A percentile compares a stretch with the other conserved stretches of the same genome.
Evolutionary conservation across 176 grass and related monocot genomes (phyloP).

Genomic region (Paspalum vaginatum): DNA sequence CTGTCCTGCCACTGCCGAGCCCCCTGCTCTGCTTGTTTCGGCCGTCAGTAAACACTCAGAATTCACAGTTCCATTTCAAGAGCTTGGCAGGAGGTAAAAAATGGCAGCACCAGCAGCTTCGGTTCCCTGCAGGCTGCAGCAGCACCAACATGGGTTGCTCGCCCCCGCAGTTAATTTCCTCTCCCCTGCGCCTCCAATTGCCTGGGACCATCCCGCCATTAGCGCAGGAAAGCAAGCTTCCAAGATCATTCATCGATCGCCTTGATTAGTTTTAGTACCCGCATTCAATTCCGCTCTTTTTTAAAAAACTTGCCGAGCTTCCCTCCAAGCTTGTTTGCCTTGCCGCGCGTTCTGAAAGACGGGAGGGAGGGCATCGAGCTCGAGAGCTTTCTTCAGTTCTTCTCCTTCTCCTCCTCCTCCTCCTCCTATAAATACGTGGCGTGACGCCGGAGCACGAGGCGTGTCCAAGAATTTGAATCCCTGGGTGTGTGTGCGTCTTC

Average conservation of each 20-base stretch:
- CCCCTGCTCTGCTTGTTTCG: conserved; percentile 23
- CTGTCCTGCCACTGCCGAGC: not conserved
- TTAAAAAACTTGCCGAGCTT: conserved; percentile 2
- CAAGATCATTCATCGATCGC: conserved; percentile 27
- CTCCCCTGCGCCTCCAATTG: conserved; percentile 13
- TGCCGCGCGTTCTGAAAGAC: not conserved
- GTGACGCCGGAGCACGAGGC: not conserved
- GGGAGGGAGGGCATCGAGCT: not conserved
- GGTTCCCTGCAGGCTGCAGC: conserved; percentile 16
- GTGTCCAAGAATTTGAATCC: conserved; percentile 39
- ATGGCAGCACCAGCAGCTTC: conserved; percentile 47
- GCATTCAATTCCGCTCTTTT: not conserved
- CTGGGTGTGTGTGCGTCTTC: not conserved
- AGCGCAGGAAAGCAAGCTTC: conserved; percentile 5
- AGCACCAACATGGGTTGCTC: conserved; percentile 55
- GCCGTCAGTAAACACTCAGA: conserved; percentile 46
- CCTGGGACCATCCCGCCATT: conserved; percentile 36
- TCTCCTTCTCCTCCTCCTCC: not conserved
- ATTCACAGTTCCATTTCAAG: conserved; percentile 54
- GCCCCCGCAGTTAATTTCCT: conserved; percentile 45
- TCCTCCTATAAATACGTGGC: conserved; percentile 41
- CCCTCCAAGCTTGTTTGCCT: conserved; percentile 24
- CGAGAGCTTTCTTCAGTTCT: not conserved
- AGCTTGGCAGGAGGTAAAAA: conserved; percentile 53
- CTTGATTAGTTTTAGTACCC: not conserved